Base-by-base conservation (phyloP, 192 early-diverging fungal genomes). In the Paraglomus brasilianum region DNA sequence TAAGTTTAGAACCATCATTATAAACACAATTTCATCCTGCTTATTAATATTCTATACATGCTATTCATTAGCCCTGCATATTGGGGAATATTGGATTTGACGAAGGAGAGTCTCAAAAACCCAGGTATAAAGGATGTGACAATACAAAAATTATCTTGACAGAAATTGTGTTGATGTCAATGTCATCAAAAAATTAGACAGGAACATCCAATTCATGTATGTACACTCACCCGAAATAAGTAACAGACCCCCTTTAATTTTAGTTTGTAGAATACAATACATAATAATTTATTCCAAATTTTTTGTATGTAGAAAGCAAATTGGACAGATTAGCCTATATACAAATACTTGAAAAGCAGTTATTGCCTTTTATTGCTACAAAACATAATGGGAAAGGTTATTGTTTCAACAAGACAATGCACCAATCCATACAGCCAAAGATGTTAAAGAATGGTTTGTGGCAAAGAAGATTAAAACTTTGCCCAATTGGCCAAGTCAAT, bases 401-500 rank as follows among this genome's bases (percentile, higher is more conserved):
- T n/a, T 19, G 24, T 45, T 62, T 62, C 59, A 62, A 62, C 42
- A 62, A 43, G 59, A 62, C 14, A 62, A 62, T 43, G 59, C 59
- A 22, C 59, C 39, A 5, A 62, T 62, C 15, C 59, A 62, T 62
- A 44, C 17, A 5, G 4, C 41, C 10, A 59, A 21, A 60, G 47
- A 40, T 9, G 5, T 24, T 39, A 58, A 40, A 42, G 67, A 41
- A 52, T 61, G 38, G 48, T 64, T 70, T n/a, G 56, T 36, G 42
- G 43, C 45, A 8, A 47, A 51, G 4, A 63, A 74, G 8, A 42
- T 74, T 19, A 42, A 42, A 17, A 38, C 49, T 42, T 36, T 74
- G 13, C n/a, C n/a, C n/a, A 36, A 61, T 5, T 74, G 73, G 73
- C 61, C 61, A 45, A 43, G 43, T 8, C 47, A 69, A 13, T 74